Evolutionary conservation across 2,329 filamentous ascomycete genomes (phyloP).

Genomic region (Ascocoryne sarcoides): DNA sequence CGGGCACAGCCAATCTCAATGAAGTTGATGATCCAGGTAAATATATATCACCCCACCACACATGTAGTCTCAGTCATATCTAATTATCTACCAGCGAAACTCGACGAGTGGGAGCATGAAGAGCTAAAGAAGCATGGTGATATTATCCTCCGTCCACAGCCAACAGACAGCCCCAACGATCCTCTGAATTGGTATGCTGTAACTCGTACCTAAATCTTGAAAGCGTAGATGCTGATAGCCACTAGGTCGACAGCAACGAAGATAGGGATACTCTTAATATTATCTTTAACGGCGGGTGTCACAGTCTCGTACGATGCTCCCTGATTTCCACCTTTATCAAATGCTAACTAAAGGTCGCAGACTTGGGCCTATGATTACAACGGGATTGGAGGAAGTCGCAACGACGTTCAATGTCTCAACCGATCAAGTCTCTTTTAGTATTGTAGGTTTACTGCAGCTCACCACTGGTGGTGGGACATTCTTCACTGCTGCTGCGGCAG

Average conservation of each 20-base stretch:
- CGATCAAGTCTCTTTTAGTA: slow-evolving; percentile 29
- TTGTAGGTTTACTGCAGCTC: slow-evolving; percentile 30
- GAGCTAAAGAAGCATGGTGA: slow-evolving; percentile 34
- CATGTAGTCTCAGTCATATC: neutral
- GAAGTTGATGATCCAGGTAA: slow-evolving; percentile 15
- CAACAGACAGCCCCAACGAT: slow-evolving; percentile 43
- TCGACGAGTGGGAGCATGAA: slow-evolving; percentile 19
- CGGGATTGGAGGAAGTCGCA: slow-evolving; percentile 30
- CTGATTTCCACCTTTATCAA: slow-evolving; percentile 10
- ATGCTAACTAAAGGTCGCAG: slow-evolving; percentile 13
- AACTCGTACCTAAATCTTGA: no score
- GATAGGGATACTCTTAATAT: slow-evolving; percentile 20
- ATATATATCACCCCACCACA: neutral
- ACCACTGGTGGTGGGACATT: slow-evolving; percentile 35
- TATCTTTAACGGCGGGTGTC: slow-evolving; percentile 24
- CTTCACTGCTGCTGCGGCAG: slow-evolving; percentile 34
- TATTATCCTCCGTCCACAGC: slow-evolving; percentile 43
- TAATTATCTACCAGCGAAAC: slow-evolving; percentile 10
- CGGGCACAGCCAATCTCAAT: slow-evolving; percentile 22
- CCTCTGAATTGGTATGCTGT: slow-evolving; percentile 37
- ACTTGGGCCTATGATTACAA: slow-evolving; percentile 34
- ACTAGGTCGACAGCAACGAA: slow-evolving; percentile 19
- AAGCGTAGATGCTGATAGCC: slow-evolving; percentile 1
- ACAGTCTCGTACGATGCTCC: slow-evolving; percentile 18
- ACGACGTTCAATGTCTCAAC: slow-evolving; percentile 30